Base-by-base conservation (phyloP, 768 basidiomycete genomes). In the Amanita pseudoporphyria region DNA sequence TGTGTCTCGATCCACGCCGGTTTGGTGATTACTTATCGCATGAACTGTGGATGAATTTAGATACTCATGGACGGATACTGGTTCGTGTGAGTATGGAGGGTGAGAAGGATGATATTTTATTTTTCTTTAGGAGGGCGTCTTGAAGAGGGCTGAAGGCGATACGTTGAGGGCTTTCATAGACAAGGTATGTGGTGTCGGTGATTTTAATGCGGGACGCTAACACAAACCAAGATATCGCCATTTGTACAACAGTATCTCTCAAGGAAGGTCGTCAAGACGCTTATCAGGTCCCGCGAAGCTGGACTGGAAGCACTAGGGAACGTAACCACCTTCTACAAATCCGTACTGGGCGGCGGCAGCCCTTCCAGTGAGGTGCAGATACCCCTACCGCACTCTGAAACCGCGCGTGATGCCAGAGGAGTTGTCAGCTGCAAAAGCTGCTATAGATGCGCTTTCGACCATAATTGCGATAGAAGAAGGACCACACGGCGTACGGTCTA, bases 121-220 rank as follows among this genome's bases (percentile, higher is more conserved):
- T 96, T 71, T 94, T 87, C 72, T 99, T 98, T 59, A 96, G 96
- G 22, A 77, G 93, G 28, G 95, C 85, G 3, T 99, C 33, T 64
- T 99, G 56, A 97, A 97, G 67, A 73, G 93, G 28, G 89, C 92
- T 0, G 92, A 98, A 61, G 82, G 78, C 19, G 95, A 99, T 59
- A 97, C 98, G 95, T 78, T 93, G 47, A 76, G 94, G 9, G 87
- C 87, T 31, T 95, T 98, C 64, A 86, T 97, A 50, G 96, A 99
- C 72, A 98, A 99, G 81, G 95, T 91, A 48, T 42, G 70, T 57
- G 33, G 7, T 31, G 51, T 22, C 37, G 52, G 16, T 45, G 21
- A 30, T 31, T 36, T 52, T 39, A 19, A 9, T 30, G 9, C 16
- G n/a, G 41, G 12, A 9, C 38, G 7, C 24, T 43, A 33, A 39